Evolutionary conservation across 2,329 filamentous ascomycete genomes (phyloP).

Genomic region (Aspergillus flavus): DNA sequence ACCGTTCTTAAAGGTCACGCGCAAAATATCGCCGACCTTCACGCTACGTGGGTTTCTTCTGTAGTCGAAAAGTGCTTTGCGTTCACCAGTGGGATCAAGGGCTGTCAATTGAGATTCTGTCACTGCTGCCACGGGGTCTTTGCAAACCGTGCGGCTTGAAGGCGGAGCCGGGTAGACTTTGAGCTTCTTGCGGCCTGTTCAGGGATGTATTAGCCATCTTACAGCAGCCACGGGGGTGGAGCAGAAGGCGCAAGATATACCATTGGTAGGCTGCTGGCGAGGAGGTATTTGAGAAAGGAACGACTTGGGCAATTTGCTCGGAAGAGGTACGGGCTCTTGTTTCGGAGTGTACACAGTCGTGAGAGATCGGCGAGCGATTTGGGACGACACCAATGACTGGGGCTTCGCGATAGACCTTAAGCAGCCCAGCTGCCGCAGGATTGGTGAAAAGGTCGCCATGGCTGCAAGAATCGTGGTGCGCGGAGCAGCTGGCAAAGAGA

Average conservation of each 20-base stretch:
- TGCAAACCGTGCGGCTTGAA: slow-evolving; percentile 40
- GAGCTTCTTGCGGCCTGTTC: slow-evolving; percentile 51
- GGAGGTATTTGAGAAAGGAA: slow-evolving; percentile 47
- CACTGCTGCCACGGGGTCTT: slow-evolving; percentile 69
- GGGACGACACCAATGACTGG: slow-evolving; percentile 59
- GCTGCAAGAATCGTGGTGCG: slow-evolving; percentile 38
- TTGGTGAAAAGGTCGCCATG: slow-evolving; percentile 63
- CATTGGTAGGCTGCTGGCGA: slow-evolving; percentile 39
- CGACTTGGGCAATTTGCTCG: slow-evolving; percentile 43
- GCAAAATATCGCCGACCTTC: slow-evolving; percentile 85
- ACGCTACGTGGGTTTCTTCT: slow-evolving; percentile 75
- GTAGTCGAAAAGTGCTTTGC: slow-evolving; percentile 75
- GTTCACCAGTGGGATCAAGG: slow-evolving; percentile 83
- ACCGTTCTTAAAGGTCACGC: slow-evolving; percentile 79
- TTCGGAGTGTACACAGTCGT: slow-evolving; percentile 51
- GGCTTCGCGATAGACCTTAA: slow-evolving; percentile 62
- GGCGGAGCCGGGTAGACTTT: slow-evolving; percentile 55
- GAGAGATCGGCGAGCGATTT: slow-evolving; percentile 51
- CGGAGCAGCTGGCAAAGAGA: slow-evolving; percentile 15
- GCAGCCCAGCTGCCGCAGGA: slow-evolving; percentile 69
- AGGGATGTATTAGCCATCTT: slow-evolving; percentile 6
- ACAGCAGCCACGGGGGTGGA: neutral
- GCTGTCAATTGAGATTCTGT: slow-evolving; percentile 68
- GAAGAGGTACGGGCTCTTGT: slow-evolving; percentile 43
- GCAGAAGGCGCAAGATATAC: slow-evolving; percentile 27